Conservation (phyloP, 371 early-diverging fungal genomes). For the Nosema granulosis region DNA sequence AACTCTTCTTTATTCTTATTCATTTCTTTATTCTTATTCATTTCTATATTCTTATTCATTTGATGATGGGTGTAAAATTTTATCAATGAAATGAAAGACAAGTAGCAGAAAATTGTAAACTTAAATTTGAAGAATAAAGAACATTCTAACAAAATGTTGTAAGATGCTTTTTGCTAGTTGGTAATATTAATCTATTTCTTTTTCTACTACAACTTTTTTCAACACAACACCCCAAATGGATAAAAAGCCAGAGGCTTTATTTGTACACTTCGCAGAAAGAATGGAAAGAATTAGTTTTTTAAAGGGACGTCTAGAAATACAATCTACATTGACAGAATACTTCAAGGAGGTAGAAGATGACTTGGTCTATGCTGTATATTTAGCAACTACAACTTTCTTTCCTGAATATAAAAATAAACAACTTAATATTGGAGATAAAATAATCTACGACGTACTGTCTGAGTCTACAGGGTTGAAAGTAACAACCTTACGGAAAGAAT, state of each 20-base stretch:
- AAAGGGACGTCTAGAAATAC: conserved; percentile 63
- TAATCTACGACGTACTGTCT: conserved; percentile 53
- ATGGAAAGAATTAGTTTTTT: conserved; percentile 58
- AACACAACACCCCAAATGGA: no score
- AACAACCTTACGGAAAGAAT: conserved; percentile 52
- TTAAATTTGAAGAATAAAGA: no score
- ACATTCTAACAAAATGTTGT: no score
- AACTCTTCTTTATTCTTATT: conserved; percentile 43
- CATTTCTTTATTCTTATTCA: conserved; percentile 6
- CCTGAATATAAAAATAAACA: conserved; percentile 63
- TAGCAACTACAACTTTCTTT: conserved; percentile 60
- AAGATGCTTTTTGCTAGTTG: no score
- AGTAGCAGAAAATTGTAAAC: no score
- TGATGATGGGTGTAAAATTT: no score
- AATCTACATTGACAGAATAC: conserved; percentile 48
- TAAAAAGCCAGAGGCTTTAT: no score
- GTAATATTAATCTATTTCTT: no score
- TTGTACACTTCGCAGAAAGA: conserved; percentile 44
- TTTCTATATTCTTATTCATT: no score
- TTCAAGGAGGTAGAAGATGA: conserved; percentile 36
- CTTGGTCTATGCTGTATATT: conserved; percentile 55
- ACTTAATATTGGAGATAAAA: conserved; percentile 66
- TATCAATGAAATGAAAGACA: no score
- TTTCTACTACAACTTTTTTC: no score
- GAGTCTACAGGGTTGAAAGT: conserved; percentile 47